phyloP scores from a whole-genome alignment of 2,329 filamentous ascomycete species.

The Chaetomiaceae sp. region DNA sequence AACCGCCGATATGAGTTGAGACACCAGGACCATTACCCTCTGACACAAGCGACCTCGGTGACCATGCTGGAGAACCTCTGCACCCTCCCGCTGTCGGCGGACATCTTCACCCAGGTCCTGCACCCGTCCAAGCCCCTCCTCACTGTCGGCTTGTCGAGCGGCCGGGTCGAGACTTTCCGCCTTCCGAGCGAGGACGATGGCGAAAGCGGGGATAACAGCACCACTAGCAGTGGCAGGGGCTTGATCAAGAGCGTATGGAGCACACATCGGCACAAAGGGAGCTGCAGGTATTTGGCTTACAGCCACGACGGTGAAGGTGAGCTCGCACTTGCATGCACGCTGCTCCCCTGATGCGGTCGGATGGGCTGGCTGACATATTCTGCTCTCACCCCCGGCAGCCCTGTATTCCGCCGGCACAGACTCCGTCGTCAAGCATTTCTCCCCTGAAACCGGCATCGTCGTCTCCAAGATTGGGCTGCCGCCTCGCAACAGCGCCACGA shows the following conservation, averaged over 20 bases:
- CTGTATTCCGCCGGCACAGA: slow-evolving; percentile 59
- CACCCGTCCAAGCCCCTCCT: slow-evolving; percentile 81
- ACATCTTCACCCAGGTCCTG: slow-evolving; percentile 82
- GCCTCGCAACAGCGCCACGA: slow-evolving; percentile 45
- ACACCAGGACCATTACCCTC: no score
- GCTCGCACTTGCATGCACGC: slow-evolving; percentile 26
- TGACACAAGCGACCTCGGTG: no score
- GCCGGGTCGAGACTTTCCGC: slow-evolving; percentile 79
- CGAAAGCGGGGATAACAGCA: slow-evolving; percentile 42
- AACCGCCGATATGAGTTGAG: slow-evolving; percentile 5
- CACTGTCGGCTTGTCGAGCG: slow-evolving; percentile 75
- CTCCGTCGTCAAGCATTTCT: slow-evolving; percentile 49
- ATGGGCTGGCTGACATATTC: not conserved
- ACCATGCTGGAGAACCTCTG: slow-evolving; percentile 87
- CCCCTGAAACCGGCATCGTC: slow-evolving; percentile 56
- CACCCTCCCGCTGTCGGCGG: slow-evolving; percentile 75
- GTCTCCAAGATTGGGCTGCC: slow-evolving; percentile 78
- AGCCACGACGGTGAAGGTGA: slow-evolving; percentile 67
- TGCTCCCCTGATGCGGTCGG: not conserved
- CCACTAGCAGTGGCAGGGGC: slow-evolving; percentile 57
- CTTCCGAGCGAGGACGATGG: slow-evolving; percentile 53
- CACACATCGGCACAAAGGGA: slow-evolving; percentile 87
- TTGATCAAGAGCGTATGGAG: slow-evolving; percentile 79
- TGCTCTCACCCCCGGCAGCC: slow-evolving; percentile 30
- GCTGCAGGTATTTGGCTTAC: slow-evolving; percentile 77